Base-by-base conservation (phyloP, 305 asterid species). In the Fraxinus baroniana region DNA sequence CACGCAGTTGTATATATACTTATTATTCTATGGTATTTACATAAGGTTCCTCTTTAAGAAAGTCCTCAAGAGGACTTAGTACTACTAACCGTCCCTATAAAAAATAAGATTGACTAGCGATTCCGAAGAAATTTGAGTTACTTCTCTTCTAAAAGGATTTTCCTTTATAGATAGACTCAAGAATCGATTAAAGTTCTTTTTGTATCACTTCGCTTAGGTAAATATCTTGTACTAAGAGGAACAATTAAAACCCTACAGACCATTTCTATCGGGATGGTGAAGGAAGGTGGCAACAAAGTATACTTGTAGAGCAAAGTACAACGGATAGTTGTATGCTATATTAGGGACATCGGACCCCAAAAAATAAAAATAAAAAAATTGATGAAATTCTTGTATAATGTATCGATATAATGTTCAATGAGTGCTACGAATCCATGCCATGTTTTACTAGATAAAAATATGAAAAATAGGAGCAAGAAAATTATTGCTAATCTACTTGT, bases 401-500 rank as follows among this genome's bases (percentile, higher is more conserved):
- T 26, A 64, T 26, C 1, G 17, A 10, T 24, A 26, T 26, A 66
- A 9, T 26, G 73, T 15, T 66, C 17, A 66, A 64, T 26, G 74
- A 66, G 36, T 66, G 74, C 7, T 4, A 62, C 9, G 18, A 66
- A 33, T 24, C 74, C 74, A 66, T 66, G 73, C 73, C 73, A 66
- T 22, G 18, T 22, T 66, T 26, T 20, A 60, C 28, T 4, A 60
- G 71, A 20, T 18, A 10, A 41, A 20, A 62, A 70, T 36, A 36
- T 17, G 24, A 7, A 9, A n/a, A 35, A 33, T 74, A 13, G 2
- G 3, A 52, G 18, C 13, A 81, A 26, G 13, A 52, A 6, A 72
- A 77, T 28, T 39, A 86, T 28, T 37, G 49, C 78, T 52, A 37
- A 64, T 46, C 36, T 68, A 74, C 79, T 79, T 36, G 73, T 78